Base-by-base conservation (phyloP, 2,329 filamentous ascomycete genomes). In the Ascochyta lentis region DNA sequence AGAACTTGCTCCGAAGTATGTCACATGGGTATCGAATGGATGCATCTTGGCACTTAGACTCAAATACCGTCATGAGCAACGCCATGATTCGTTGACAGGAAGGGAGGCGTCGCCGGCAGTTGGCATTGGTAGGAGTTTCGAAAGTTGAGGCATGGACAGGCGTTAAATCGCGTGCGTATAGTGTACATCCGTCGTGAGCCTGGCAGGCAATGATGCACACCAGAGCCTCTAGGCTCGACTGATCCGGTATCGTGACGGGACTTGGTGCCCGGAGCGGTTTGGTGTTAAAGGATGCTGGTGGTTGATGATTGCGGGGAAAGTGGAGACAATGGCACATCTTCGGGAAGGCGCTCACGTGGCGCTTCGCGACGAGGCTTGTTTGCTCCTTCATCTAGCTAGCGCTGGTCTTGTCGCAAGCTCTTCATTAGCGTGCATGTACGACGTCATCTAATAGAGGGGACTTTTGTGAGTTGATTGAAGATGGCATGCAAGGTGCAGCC, bases 281-380 rank as follows among this genome's bases (percentile, higher is more conserved):
- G 44, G 31, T 40, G 35, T 37, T 35, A 27, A 22, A n/a, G 37
- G 31, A 12, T 23, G 16, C 13, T 16, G 7, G 24, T 35, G 12
- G 16, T 8, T 16, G 7, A 31, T 35, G 12, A 42, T 24, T 44
- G 45, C 52, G 45, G 45, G 52, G 45, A 49, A 45, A 29, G n/a
- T 34, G 27, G 26, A 3, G 39, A 12, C 7, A 7, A 22, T 16
- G 45, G 51, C 45, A 44, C 31, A 44, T 44, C 34, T 40, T 54
- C 51, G 51, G 49, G 33, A 22, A 44, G 33, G 22, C 51, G 45
- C 45, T 49, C 39, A 49, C 27, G 44, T 49, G 33, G 45, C 40
- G 45, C 45, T 23, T 19, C 37, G 22, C 5, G 24, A 16, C 42
- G 29, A 54, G 31, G 50, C 29, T 54, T 53, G 43, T 31, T 49